phyloP scores from a whole-genome alignment of 306 rosid genomes.

The Cucurbita argyrosperma region DNA sequence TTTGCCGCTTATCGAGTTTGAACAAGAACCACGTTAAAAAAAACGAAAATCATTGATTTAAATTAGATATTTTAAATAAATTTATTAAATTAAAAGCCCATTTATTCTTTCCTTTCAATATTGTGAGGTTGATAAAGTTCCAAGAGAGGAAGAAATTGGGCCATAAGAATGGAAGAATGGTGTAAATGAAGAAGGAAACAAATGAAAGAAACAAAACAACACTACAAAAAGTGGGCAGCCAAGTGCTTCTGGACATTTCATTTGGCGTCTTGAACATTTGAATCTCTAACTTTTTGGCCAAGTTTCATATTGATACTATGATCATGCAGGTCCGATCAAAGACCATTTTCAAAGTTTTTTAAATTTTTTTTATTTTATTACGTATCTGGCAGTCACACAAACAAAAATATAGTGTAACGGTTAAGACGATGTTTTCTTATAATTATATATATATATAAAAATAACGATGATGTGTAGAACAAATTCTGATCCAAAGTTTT shows the following conservation, averaged over 20 bases:
- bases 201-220: constrained; percentile 1
- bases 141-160: neutral
- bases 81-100: neutral
- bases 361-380: too few species aligned
- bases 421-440: neutral
- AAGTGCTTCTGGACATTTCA: constrained; percentile 7
- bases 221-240: constrained; percentile 3
- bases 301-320: too few species aligned
- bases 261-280: neutral
- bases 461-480: neutral
- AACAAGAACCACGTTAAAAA: neutral
- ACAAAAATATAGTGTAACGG: neutral
- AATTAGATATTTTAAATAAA: neutral
- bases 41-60: neutral
- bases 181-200: constrained; percentile 1
- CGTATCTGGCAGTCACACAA: neutral
- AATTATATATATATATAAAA: too few species aligned
- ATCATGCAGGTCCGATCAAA: too few species aligned
- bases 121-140: neutral
- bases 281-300: too few species aligned
- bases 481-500: neutral
- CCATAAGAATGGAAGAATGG: neutral
- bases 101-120: too few species aligned
- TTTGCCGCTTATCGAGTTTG: neutral
- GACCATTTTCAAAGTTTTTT: too few species aligned